phyloP scores from a whole-genome alignment of 2,329 filamentous ascomycete genomes.

The Microcera coccophila region DNA sequence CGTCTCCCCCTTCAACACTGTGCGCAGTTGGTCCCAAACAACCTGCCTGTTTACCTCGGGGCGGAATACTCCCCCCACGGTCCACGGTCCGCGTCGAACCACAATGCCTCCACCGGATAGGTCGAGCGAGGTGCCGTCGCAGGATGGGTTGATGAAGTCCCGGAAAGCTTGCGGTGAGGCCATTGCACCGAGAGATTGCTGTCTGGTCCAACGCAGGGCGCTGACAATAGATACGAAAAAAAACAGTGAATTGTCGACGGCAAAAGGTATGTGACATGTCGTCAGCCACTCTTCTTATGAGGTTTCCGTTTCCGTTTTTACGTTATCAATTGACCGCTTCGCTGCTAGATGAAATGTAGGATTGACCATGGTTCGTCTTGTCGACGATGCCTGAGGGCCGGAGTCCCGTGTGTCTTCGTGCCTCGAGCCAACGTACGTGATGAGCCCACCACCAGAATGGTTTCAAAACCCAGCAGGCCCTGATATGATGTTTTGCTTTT shows the following conservation, averaged over 20 bases:
- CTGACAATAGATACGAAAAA: background rate
- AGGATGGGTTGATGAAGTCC: conserved; percentile 1
- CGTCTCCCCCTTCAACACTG: background rate
- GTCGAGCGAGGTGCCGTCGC: background rate
- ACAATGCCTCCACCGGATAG: background rate
- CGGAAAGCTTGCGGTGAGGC: conserved; percentile 6
- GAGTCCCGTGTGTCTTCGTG: conserved; percentile 4
- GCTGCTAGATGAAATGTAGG: conserved; percentile 5
- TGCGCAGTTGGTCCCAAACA: background rate
- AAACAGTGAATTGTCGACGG: conserved; percentile 1
- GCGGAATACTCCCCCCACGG: no score
- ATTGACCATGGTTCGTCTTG: conserved; percentile 4
- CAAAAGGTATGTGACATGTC: background rate
- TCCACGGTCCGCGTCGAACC: background rate
- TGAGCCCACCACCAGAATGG: background rate
- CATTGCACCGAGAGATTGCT: background rate
- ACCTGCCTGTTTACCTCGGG: no score
- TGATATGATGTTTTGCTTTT: no score
- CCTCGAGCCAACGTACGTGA: conserved; percentile 6
- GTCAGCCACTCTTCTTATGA: no score
- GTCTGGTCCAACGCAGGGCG: background rate
- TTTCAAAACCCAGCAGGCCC: no score
- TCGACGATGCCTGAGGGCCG: conserved; percentile 3
- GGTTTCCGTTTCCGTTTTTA: no score
- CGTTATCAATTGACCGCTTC: no score